Evolutionary conservation across 2,329 filamentous ascomycete genomes (phyloP), one percentile per base, ranked within the genome.

Genomic region (Fusarium circinatum): DNA sequence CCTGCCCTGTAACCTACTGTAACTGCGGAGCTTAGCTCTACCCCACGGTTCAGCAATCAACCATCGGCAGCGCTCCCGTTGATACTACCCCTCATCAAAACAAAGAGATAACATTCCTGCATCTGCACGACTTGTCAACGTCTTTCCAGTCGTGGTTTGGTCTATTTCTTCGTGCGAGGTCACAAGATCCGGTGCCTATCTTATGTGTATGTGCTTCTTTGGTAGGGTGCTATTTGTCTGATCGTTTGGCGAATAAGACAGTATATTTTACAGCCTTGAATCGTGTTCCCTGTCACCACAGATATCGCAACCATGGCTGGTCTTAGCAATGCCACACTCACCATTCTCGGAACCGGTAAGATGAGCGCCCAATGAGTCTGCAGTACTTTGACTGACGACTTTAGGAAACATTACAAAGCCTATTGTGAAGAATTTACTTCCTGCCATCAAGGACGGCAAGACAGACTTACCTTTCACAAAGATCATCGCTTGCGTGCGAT

Each of bases 371-470:
- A 20, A 64, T 54, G 2, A 18, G 1, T 5, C 3, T 20, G 11
- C 3, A 9, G 24, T 24, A 8, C 13, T 12, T 13, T 36, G 6
- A 51, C 55, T 26, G 13, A 28, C 17, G 20, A 8, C 14, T 10
- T 1, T 12, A 82, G 80, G 80, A 18, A 82, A 81, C 49, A 76
- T 82, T 8, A 81, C 80, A n/a, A 78, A 63, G 18, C 76, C 78
- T 1, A 79, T 80, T 36, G 75, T 82, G 28, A 76, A 76, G 36
- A 70, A 71, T 22, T 26, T 81, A 4, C 42, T 78, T 1, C 68
- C 72, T 13, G 60, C 62, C 1, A 66, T 55, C 11, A 54, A 66
- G 4, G 49, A 69, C 24, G 58, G 34, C 15, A 57, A 67, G 8
- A 60, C 57, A 20, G 56, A 61, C 4, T 57, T 78, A 0, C 78